Conservation (phyloP, 306 rosid species). For the Malus sylvestris region DNA sequence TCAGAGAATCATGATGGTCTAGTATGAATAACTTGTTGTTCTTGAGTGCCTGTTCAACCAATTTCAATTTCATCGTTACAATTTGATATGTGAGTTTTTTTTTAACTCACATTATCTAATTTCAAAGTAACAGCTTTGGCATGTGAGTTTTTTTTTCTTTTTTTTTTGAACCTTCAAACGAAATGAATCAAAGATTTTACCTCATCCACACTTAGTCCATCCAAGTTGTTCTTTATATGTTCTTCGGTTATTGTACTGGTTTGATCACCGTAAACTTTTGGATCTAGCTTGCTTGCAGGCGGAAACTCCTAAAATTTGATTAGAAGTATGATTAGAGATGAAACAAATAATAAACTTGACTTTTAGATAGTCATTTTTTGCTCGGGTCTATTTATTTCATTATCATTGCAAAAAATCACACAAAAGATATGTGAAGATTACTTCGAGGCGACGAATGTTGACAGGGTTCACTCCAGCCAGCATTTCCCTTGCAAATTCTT, state of each 20-base stretch:
- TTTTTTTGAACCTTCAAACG: not conserved
- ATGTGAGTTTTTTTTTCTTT: not conserved
- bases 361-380: not conserved
- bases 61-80: not conserved
- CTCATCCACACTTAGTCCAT: conserved; percentile 50
- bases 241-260: conserved; percentile 41
- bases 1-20: conserved; percentile 53
- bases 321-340: not conserved
- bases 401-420: not conserved
- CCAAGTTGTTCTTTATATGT: conserved; percentile 39
- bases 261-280: conserved; percentile 46
- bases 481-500: conserved; percentile 71
- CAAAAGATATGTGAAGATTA: conserved; percentile 13
- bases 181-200: conserved; percentile 16
- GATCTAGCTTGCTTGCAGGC: conserved; percentile 57
- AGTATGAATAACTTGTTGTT: conserved; percentile 50
- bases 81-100: not conserved
- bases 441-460: conserved; percentile 46
- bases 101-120: not conserved
- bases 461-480: conserved; percentile 71
- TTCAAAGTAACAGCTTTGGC: not conserved
- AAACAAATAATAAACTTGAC: not conserved
- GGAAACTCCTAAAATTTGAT: conserved; percentile 55
- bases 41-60: conserved; percentile 43
- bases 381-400: not conserved